Percentiles rank a stretch among this genome's conserved stretches.
phyloP scores from a whole-genome alignment of 2,329 filamentous ascomycete genomes.

The Tolypocladium amazonense region DNA sequence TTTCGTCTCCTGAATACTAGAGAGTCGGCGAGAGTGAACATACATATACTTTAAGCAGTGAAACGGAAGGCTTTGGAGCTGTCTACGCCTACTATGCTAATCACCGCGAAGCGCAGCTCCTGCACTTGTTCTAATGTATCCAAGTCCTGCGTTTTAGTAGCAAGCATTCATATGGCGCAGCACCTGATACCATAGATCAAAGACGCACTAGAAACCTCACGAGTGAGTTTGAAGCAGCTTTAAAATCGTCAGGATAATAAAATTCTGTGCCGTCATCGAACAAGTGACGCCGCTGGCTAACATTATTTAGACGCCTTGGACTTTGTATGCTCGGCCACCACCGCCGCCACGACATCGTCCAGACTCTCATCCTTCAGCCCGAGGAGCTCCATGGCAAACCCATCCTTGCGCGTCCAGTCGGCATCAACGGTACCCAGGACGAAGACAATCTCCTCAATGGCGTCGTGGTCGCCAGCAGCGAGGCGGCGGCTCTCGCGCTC shows the following conservation, averaged over 20 bases:
- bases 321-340: constrained; percentile 16
- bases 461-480: constrained; percentile 24
- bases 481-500: constrained; percentile 22
- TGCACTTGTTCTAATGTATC: neutral
- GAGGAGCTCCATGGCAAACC: constrained; percentile 36
- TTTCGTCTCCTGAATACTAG: too few relatives aligned
- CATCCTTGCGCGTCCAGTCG: constrained; percentile 33
- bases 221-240: neutral
- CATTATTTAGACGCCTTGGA: neutral
- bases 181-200: neutral
- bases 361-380: constrained; percentile 35
- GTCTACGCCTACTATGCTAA: too few relatives aligned
- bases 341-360: constrained; percentile 26
- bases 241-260: neutral
- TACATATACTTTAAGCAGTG: too few relatives aligned
- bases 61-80: too few relatives aligned
- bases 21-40: too few relatives aligned
- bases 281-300: neutral
- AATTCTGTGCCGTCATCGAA: neutral
- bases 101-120: too few relatives aligned
- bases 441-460: constrained; percentile 37
- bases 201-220: neutral
- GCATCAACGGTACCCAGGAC: constrained; percentile 36
- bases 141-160: neutral
- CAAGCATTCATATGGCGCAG: neutral